Evolutionary conservation across 1,284 basidiomycete genomes (phyloP).

Genomic region (Jaminaea rosea): DNA sequence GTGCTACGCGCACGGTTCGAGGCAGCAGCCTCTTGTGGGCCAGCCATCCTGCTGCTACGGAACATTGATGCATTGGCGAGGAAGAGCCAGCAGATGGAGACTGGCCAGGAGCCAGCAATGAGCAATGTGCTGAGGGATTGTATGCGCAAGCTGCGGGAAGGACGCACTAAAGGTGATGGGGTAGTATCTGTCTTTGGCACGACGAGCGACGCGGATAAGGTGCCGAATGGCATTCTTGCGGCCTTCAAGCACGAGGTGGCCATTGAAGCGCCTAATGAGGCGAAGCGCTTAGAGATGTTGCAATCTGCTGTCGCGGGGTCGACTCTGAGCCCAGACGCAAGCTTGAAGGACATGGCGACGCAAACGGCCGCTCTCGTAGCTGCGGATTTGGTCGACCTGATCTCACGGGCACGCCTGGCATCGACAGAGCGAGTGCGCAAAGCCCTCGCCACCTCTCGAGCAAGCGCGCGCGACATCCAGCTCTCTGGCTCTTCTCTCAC

Average conservation of each 20-base stretch:
- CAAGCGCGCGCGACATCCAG: conserved; percentile 13
- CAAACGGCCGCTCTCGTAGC: conserved; percentile 89
- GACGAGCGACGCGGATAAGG: conserved; percentile 60
- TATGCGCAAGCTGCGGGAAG: conserved; percentile 52
- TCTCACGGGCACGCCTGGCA: conserved; percentile 57
- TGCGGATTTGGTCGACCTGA: conserved; percentile 67
- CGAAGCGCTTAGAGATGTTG: conserved; percentile 54
- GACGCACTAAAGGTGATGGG: conserved; percentile 32
- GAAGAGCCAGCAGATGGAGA: conserved; percentile 60
- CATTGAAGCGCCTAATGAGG: conserved; percentile 66
- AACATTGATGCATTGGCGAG: conserved; percentile 75
- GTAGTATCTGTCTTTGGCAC: conserved; percentile 56
- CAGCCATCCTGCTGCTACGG: conserved; percentile 72
- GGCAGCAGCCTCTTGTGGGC: conserved; percentile 68
- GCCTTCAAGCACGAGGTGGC: conserved; percentile 80
- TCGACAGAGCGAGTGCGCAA: conserved; percentile 56
- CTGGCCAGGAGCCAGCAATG: conserved; percentile 64
- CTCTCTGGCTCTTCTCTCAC: conserved; percentile 58
- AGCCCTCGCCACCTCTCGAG: conserved; percentile 17
- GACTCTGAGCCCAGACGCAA: conserved; percentile 67
- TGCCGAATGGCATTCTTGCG: conserved; percentile 61
- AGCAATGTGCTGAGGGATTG: conserved; percentile 61
- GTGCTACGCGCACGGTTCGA: conserved; percentile 68
- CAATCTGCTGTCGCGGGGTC: conserved; percentile 49
- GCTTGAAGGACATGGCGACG: conserved; percentile 62